Evolutionary conservation across 306 rosid species (phyloP), one percentile per base, ranked within the genome.

Genomic region (Vicia villosa): DNA sequence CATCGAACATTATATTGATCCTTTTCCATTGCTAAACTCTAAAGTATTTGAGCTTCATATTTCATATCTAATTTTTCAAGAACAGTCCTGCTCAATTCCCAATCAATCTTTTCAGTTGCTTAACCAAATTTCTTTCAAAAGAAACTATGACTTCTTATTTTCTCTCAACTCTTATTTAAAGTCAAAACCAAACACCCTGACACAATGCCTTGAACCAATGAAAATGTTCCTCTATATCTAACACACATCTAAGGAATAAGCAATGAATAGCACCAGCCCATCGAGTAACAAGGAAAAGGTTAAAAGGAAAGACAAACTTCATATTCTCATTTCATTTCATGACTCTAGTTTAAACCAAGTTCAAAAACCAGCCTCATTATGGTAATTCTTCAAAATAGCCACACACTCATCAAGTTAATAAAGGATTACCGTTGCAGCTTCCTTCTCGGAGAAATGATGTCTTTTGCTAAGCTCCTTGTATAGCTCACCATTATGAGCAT

Each of bases 401-500:
- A 55, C 24, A 55, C 9, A 55, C 37, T 55, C 19, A 5, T 12
- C 10, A 55, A 55, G 30, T 5, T 24, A 54, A 54, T 21, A 56
- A 13, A 54, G 9, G 26, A 24, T 37, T 79, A 92, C 92, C 30
- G 92, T 87, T 62, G 97, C 95, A 32, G 96, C 95, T 81, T 87
- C 83, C 67, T 78, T 84, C 85, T 92, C 96, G 56, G 74, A 73
- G 57, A 91, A 77, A 75, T 73, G 69, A 0, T 76, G 84, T 8
- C 22, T 75, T 26, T 81, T 84, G 37, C 85, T 79, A 1, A 89
- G 78, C 78, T 85, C 88, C 41, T 74, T 83, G 46, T 89, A 91
- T 74, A 91, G 90, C 85, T 91, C 97, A 11, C 94, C 97, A 32
- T 87, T 85, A 42, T 87, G 86, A 73, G 97, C 96, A 46, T 89